These are phyloP conservation scores for Xylaria multiplex DNA, from an alignment of 2,329 filamentous ascomycete genomes.

Conservation along the genomic window DNA sequence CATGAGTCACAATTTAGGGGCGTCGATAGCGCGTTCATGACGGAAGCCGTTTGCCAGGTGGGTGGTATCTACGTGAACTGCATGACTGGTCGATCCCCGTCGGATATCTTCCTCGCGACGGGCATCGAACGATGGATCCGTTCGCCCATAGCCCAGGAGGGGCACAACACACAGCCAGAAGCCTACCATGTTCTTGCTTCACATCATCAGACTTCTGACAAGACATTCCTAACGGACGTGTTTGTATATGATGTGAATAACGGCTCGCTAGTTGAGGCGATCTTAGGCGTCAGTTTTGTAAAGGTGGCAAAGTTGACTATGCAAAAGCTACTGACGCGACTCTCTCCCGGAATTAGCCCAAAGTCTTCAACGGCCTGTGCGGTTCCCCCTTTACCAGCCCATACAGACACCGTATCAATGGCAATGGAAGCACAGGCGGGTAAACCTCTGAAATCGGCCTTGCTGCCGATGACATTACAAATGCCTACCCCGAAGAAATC, in stretches of 20 bases:
- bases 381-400: neutral
- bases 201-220: slow-evolving; percentile 43
- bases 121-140: slow-evolving; percentile 50
- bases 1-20: neutral
- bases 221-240: slow-evolving; percentile 47
- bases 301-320: slow-evolving; percentile 46
- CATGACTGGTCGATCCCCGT: slow-evolving; percentile 45
- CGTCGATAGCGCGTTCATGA: slow-evolving; percentile 38
- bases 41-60: slow-evolving; percentile 52
- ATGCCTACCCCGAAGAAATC: slow-evolving; percentile 1
- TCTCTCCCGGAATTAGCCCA: slow-evolving; percentile 34
- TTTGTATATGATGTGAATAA: slow-evolving; percentile 50
- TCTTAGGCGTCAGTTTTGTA: slow-evolving; percentile 49
- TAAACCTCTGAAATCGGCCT: neutral
- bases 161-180: slow-evolving; percentile 30
- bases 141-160: slow-evolving; percentile 38
- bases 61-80: slow-evolving; percentile 52
- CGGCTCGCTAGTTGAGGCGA: slow-evolving; percentile 47
- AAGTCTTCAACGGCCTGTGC: slow-evolving; percentile 27
- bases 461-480: slow-evolving; percentile 4
- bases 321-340: slow-evolving; percentile 45
- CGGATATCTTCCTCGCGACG: slow-evolving; percentile 50
- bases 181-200: slow-evolving; percentile 47
- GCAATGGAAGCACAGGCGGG: neutral
- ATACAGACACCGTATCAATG: slow-evolving; percentile 2